Base-by-base conservation (phyloP, 192 early-diverging fungal genomes). In the Coemansia sp. region DNA sequence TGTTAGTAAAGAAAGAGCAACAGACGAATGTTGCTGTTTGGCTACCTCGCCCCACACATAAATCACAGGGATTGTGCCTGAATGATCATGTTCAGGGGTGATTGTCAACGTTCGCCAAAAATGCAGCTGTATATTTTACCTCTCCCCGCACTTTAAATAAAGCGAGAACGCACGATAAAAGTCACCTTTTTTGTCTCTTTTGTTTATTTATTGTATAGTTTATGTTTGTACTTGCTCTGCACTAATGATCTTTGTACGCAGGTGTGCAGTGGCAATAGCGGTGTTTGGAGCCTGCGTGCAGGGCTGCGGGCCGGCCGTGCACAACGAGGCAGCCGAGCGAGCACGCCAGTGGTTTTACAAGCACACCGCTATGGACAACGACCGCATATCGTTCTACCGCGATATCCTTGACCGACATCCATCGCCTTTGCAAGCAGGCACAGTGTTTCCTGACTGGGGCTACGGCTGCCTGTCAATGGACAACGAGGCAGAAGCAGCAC, bases 391-490 rank as follows among this genome's bases (percentile, higher is more conserved):
- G 5, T 23, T 40, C 31, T 64, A 69, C 44, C 65, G 71, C 0
- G 62, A n/a, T 2, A 71, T 77, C 10, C 52, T 82, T 2, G 71
- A 82, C 44, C 54, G 80, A 5, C 68, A 82, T 20, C 61, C 59
- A 1, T 62, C 59, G 53, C 52, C 64, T 1, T 34, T 82, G 22
- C 80, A 82, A 44, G 80, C 80, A 0, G 80, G 80, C 14, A 60
- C 55, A 6, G 69, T 66, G 31, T 82, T 82, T 34, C 80, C 80
- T 0, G 80, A 82, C 65, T 82, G 80, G 80, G 80, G 80, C 46
- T 82, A 82, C 62, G 80, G 80, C 4, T 82, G 80, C 54, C 49
- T 82, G 57, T 71, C 69, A 2, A 73, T 68, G 66, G 80, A 82
- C 58, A 75, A 76, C 0, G 68, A 56, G 47, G 74, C 80, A 2